Percentiles rank a stretch among this genome's conserved stretches.
Conservation (phyloP, 176 grass and related monocot species). For the Zizania latifolia region DNA sequence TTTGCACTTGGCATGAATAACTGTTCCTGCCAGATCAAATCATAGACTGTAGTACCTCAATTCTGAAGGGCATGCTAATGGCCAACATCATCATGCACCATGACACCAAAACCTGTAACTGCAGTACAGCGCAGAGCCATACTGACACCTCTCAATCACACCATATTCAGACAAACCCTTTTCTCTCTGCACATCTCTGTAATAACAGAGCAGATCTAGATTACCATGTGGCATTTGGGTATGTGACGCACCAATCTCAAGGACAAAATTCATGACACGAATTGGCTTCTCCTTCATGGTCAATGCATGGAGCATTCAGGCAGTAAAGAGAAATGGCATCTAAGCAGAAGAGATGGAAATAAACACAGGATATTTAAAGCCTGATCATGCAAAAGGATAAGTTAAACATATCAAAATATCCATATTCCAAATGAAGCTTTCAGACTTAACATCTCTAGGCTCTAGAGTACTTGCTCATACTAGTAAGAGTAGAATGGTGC, state of each 20-base stretch:
- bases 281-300: neutral
- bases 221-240: neutral
- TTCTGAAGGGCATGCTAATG: neutral
- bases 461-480: conserved; percentile 18
- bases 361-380: neutral
- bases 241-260: neutral
- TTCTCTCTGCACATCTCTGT: neutral
- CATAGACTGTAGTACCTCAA: neutral
- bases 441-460: neutral
- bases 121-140: neutral
- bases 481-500: conserved; percentile 11
- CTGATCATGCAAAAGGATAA: neutral
- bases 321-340: neutral
- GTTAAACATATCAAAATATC: conserved; percentile 8
- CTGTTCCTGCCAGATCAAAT: neutral
- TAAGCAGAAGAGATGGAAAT: neutral
- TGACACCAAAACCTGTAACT: neutral
- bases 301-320: neutral
- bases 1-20: neutral
- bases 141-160: neutral
- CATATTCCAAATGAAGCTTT: neutral
- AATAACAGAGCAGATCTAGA: neutral
- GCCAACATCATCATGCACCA: neutral
- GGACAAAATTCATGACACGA: neutral
- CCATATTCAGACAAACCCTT: neutral